Base-by-base conservation (phyloP, 768 basidiomycete species). In the Mycena indigotica region DNA sequence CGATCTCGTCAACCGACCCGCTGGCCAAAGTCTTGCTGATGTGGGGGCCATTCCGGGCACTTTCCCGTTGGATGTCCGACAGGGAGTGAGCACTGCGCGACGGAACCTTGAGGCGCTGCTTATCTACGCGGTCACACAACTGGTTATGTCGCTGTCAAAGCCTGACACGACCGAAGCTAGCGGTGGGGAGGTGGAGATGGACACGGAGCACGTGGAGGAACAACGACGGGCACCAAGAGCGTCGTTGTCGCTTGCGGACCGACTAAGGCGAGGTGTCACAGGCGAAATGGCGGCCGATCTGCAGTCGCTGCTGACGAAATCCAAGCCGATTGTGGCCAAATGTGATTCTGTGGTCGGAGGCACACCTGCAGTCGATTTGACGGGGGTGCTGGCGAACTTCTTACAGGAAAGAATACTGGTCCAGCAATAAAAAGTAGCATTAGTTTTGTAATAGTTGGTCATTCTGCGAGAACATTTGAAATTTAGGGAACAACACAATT, bases 281-380 rank as follows among this genome's bases (percentile, higher is more conserved):
- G 88, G 87, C 1, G 91, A 93, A 73, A 84, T 92, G 81, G 85
- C 84, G 38, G 78, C 80, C 1, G 91, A 93, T 69, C 62, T 93
- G 58, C 84, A 87, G 66, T 75, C 81, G 3, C 68, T 92, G 64
- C 55, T 93, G 71, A 82, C 72, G 57, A 89, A 84, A 64, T 80
- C 88, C 15, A 85, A 83, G 63, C 80, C 85, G 0, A 70, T 90
- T 30, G 72, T 93, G 24, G 77, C 74, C 15, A 88, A 89, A 69
- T 84, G 83, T 64, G 75, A 83, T 57, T 69, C 70, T 17, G 71
- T 83, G 40, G 61, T 82, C 55, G 81, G 46, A 6, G 46, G 77
- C 28, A 78, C 75, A 49, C 69, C 73, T 29, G 71, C 70, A 12
- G 75, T 81, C 21, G 86, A 91, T 70, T 66, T 91, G 65, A 83